phyloP scores from a whole-genome alignment of 208 protist genomes.

The Crithidia brevicula region DNA sequence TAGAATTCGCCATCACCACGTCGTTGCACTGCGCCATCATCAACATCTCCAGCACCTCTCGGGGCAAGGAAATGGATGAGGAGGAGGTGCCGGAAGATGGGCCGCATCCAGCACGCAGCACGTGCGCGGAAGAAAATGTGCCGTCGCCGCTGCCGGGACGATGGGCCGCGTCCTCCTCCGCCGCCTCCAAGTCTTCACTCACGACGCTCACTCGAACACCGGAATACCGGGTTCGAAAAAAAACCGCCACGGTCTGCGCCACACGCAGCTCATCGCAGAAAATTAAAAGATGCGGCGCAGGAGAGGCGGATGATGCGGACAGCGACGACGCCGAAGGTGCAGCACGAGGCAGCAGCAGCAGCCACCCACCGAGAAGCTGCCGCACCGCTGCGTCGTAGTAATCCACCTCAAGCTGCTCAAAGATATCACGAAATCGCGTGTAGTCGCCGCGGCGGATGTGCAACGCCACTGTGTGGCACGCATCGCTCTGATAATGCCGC shows the following conservation, averaged over 20 bases:
- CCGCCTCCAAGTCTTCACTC: conserved; percentile 17
- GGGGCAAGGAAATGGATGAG: not conserved
- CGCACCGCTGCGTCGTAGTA: conserved; percentile 80
- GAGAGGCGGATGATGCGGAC: not conserved
- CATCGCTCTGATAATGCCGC: conserved; percentile 37
- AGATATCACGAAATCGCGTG: conserved; percentile 63
- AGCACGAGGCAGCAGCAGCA: conserved; percentile 34
- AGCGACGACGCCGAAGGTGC: too few species aligned
- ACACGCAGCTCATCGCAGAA: conserved; percentile 80
- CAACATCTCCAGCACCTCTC: conserved; percentile 82
- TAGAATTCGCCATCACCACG: conserved; percentile 89
- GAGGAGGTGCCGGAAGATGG: too few species aligned
- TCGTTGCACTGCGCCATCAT: conserved; percentile 86
- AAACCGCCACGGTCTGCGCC: conserved; percentile 49
- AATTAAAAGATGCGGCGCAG: conserved; percentile 51
- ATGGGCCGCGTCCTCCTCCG: not conserved
- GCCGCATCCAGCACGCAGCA: too few species aligned
- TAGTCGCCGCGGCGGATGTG: conserved; percentile 89
- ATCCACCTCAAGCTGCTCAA: conserved; percentile 62
- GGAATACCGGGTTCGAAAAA: conserved; percentile 61
- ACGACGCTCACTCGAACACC: conserved; percentile 63
- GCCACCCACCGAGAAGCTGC: conserved; percentile 59
- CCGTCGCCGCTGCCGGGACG: too few species aligned
- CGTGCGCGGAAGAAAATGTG: too few species aligned
- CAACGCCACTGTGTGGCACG: conserved; percentile 53